Percentiles rank a stretch among this genome's conserved stretches.
Conservation (phyloP, 2,329 filamentous ascomycete genomes). For the Leptographium radiaticola region DNA sequence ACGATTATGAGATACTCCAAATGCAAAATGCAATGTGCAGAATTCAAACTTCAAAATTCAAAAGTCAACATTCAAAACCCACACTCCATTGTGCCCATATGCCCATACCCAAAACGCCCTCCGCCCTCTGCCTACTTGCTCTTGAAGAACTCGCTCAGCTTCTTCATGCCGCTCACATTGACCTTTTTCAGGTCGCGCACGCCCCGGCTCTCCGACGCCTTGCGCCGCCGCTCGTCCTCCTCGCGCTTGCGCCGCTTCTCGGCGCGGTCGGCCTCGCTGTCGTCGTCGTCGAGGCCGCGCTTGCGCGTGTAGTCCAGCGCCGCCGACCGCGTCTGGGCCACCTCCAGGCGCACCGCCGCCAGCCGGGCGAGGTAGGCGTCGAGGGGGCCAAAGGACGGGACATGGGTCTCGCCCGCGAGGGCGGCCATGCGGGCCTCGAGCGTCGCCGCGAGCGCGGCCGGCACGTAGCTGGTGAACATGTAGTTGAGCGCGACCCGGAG, state of each 20-base stretch:
- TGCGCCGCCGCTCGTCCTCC: slow-evolving; percentile 78
- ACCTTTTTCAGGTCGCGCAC: slow-evolving; percentile 79
- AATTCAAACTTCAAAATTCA: no score
- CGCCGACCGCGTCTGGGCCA: slow-evolving; percentile 51
- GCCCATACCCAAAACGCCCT: neutral
- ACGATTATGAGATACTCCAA: neutral
- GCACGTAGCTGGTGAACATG: slow-evolving; percentile 48
- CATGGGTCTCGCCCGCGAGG: neutral
- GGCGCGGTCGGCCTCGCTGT: slow-evolving; percentile 55
- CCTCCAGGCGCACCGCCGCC: slow-evolving; percentile 55
- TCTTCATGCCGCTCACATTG: slow-evolving; percentile 88
- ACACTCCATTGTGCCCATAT: neutral
- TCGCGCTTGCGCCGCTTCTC: slow-evolving; percentile 80
- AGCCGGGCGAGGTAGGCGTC: slow-evolving; percentile 57
- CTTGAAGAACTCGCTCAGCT: slow-evolving; percentile 87
- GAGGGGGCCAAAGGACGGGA: slow-evolving; percentile 56
- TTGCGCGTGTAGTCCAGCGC: slow-evolving; percentile 58
- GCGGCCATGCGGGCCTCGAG: slow-evolving; percentile 18
- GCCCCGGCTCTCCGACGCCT: slow-evolving; percentile 59
- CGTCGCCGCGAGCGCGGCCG: slow-evolving; percentile 27
- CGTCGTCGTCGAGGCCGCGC: slow-evolving; percentile 39
- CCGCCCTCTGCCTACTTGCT: slow-evolving; percentile 35
- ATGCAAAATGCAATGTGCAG: no score
- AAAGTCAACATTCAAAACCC: no score
- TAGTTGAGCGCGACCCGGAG: slow-evolving; percentile 52